Evolutionary conservation across 495 filamentous ascomycete genomes (phyloP).

Genomic region (Penicillium daleae): DNA sequence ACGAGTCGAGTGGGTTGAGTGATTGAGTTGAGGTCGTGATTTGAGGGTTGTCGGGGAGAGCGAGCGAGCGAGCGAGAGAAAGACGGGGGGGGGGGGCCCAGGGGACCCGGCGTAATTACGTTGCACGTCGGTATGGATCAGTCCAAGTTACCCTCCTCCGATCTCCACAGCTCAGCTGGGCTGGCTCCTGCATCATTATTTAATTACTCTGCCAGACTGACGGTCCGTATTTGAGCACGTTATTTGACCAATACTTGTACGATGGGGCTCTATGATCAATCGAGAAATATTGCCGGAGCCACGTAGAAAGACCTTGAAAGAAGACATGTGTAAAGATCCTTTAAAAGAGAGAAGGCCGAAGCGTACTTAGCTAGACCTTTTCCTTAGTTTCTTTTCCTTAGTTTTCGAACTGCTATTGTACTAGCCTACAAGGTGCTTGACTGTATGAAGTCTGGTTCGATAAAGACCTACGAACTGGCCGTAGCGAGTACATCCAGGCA

Average conservation of each 20-base stretch:
- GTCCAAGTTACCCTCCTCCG: not conserved
- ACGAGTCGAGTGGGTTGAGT: slow-evolving; percentile 9
- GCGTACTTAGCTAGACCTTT: too few species aligned
- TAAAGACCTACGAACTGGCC: not conserved
- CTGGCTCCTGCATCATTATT: not conserved
- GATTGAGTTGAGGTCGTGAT: not conserved
- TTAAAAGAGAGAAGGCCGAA: too few species aligned
- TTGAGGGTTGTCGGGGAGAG: slow-evolving; percentile 24
- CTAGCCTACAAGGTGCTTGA: not conserved
- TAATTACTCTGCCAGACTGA: not conserved
- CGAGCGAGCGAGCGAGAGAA: slow-evolving; percentile 14
- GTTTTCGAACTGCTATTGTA: too few species aligned
- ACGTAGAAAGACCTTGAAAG: too few species aligned
- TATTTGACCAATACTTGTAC: not conserved
- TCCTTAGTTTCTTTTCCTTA: too few species aligned
- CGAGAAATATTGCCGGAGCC: too few species aligned
- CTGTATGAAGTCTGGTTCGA: not conserved
- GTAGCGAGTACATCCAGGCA: too few species aligned
- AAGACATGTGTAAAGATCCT: too few species aligned
- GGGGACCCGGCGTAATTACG: slow-evolving; percentile 27
- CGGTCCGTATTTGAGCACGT: not conserved
- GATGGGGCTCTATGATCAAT: too few species aligned
- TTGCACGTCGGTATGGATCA: not conserved
- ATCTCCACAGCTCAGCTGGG: slow-evolving; percentile 24
- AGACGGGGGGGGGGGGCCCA: slow-evolving; percentile 1